These are phyloP conservation scores for Iberis pinnata DNA, from an alignment of 345 rosid genomes.

Conservation along the genomic window DNA sequence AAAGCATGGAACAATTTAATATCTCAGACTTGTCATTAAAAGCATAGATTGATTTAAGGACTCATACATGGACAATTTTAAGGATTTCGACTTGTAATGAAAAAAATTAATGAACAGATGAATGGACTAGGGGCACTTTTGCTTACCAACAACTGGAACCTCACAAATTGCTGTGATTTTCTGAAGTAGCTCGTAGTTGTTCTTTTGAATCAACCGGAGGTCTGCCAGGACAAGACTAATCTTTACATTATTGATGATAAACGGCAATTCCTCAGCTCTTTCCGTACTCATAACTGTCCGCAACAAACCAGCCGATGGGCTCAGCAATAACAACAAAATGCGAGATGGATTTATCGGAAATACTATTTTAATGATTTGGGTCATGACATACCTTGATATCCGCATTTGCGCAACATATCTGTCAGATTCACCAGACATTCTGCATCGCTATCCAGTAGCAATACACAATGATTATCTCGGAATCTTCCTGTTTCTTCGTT, in stretches of 20 bases:
- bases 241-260: conserved; percentile 28
- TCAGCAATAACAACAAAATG: background rate
- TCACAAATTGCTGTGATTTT: conserved; percentile 25
- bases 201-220: conserved; percentile 39
- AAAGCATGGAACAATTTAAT: background rate
- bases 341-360: background rate
- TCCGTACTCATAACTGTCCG: conserved; percentile 39
- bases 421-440: conserved; percentile 34
- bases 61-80: too few species aligned
- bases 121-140: background rate
- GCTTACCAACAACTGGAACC: conserved; percentile 44
- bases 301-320: background rate
- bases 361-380: background rate
- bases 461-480: conserved; percentile 18
- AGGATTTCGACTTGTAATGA: too few species aligned
- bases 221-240: conserved; percentile 47
- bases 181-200: conserved; percentile 44
- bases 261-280: conserved; percentile 33
- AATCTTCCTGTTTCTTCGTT: conserved; percentile 1
- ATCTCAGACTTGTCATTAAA: background rate
- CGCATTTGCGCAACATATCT: conserved; percentile 33
- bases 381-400: conserved; percentile 39
- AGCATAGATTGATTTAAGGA: too few species aligned
- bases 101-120: too few species aligned
- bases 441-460: conserved; percentile 40